phyloP scores from a whole-genome alignment of 345 rosid genomes.

The Euphorbia peplus region DNA sequence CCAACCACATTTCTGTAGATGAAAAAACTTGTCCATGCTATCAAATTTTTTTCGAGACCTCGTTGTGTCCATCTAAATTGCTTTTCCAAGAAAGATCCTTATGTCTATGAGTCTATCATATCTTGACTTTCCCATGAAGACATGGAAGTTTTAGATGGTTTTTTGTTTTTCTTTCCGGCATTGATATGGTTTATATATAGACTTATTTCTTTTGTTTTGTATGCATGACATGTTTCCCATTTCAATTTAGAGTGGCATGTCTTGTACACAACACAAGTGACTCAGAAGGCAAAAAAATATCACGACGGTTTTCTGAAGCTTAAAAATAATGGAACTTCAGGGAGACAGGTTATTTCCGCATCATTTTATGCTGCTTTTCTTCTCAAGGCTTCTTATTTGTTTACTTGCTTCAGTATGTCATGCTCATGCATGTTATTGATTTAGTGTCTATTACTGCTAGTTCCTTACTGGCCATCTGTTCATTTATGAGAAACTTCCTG shows the following conservation, averaged over 20 bases:
- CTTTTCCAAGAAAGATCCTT: background rate
- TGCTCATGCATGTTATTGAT: background rate
- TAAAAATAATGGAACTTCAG: conserved; percentile 27
- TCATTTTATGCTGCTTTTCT: background rate
- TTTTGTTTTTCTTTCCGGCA: background rate
- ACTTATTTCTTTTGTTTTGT: conserved; percentile 3
- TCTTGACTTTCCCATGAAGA: background rate
- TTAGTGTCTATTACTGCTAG: background rate
- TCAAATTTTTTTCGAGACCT: background rate
- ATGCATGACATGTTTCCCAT: conserved; percentile 7
- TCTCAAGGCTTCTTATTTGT: conserved; percentile 3
- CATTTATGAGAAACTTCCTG: background rate
- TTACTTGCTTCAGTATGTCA: conserved; percentile 10
- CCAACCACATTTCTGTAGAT: background rate
- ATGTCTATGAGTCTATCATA: background rate
- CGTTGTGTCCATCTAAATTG: background rate
- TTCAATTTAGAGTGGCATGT: conserved; percentile 51
- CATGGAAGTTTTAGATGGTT: background rate
- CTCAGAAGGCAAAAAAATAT: conserved; percentile 61
- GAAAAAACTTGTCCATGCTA: background rate
- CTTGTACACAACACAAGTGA: conserved; percentile 56
- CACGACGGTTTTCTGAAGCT: conserved; percentile 55
- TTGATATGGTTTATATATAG: background rate
- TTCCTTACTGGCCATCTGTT: background rate
- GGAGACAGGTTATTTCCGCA: conserved; percentile 45